phyloP scores from a whole-genome alignment of 1,139 yeast genomes.

The Blastobotrys aristatus region DNA sequence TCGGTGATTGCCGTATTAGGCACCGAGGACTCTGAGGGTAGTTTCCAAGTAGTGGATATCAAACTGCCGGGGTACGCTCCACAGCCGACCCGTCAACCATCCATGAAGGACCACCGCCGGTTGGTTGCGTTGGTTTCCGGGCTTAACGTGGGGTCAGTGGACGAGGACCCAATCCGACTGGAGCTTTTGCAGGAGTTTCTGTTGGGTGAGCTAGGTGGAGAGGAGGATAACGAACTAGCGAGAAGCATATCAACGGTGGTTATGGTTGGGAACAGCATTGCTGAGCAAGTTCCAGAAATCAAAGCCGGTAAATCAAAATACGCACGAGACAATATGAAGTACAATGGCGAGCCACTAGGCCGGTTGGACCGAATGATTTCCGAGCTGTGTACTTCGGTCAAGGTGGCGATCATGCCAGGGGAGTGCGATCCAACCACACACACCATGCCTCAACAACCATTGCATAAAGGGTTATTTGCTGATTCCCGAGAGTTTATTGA shows the following conservation, averaged over 20 bases:
- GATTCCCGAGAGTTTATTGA: conserved; percentile 39
- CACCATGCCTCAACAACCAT: conserved; percentile 84
- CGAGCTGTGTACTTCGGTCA: conserved; percentile 55
- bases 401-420: conserved; percentile 83
- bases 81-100: conserved; percentile 40
- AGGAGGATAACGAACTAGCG: conserved; percentile 25
- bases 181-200: conserved; percentile 69
- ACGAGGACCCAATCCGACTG: conserved; percentile 38
- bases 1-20: conserved; percentile 82
- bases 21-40: conserved; percentile 76
- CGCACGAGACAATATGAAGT: conserved; percentile 18
- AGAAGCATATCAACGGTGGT: conserved; percentile 50
- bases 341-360: conserved; percentile 29
- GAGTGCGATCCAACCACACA: conserved; percentile 74
- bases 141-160: conserved; percentile 46
- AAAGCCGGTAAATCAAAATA: conserved; percentile 19
- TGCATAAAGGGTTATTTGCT: conserved; percentile 68
- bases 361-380: conserved; percentile 54
- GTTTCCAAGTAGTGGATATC: conserved; percentile 79
- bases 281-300: conserved; percentile 28
- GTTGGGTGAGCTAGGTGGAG: conserved; percentile 58
- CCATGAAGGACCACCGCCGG: conserved; percentile 8
- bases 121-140: conserved; percentile 73
- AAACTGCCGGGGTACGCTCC: conserved; percentile 62
- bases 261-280: conserved; percentile 74